Percentiles rank a stretch among this genome's conserved stretches.
Conservation (phyloP, 352 stramenopile species). For the Pythium dissimile region DNA sequence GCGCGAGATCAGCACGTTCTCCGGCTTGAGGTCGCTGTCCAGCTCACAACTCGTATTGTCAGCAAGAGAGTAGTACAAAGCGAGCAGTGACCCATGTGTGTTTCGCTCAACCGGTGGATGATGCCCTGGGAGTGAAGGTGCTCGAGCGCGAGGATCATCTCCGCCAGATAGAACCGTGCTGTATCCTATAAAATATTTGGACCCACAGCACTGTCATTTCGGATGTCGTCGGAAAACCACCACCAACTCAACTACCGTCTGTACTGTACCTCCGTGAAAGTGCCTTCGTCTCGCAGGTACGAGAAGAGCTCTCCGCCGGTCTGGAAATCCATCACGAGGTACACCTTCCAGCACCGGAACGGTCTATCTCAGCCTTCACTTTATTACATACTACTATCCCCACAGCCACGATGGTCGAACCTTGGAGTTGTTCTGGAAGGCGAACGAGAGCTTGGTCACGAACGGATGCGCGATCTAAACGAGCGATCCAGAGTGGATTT, state of each 20-base stretch:
- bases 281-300: slow-evolving; percentile 61
- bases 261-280: slow-evolving; percentile 51
- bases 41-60: no score
- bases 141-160: slow-evolving; percentile 83
- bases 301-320: slow-evolving; percentile 79
- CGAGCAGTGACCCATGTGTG: background rate
- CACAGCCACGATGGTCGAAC: slow-evolving; percentile 19
- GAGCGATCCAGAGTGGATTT: background rate
- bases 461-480: slow-evolving; percentile 75
- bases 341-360: no score
- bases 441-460: slow-evolving; percentile 72
- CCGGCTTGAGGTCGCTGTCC: slow-evolving; percentile 87
- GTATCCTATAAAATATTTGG: slow-evolving; percentile 35
- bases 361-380: background rate
- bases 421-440: slow-evolving; percentile 85
- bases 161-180: slow-evolving; percentile 74
- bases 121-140: slow-evolving; percentile 79
- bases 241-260: no score
- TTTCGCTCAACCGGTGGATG: slow-evolving; percentile 67
- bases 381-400: background rate
- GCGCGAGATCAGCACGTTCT: slow-evolving; percentile 91
- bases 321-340: slow-evolving; percentile 67
- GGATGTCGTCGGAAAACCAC: no score
- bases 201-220: background rate
- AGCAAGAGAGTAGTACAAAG: background rate